Conservation (phyloP, 768 basidiomycete species). For the Hygrophoropsis aurantiaca region DNA sequence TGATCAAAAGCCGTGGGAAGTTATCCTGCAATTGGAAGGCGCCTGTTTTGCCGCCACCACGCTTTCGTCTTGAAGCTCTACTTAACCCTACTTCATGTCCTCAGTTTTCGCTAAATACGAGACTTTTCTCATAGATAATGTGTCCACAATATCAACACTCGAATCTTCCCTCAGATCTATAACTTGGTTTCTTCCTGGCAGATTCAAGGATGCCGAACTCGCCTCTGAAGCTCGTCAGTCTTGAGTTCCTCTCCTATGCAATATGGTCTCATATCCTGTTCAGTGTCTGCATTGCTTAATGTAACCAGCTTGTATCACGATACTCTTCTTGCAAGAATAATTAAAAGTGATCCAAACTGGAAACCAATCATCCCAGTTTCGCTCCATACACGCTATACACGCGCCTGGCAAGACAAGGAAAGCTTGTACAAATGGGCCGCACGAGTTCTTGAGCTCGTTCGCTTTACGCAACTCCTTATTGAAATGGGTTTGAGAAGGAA, state of each 20-base stretch:
- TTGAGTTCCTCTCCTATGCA: constrained; percentile 11
- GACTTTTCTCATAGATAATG: constrained; percentile 79
- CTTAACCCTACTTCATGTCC: constrained; percentile 43
- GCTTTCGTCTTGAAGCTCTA: too few relatives aligned
- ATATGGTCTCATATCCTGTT: constrained; percentile 5
- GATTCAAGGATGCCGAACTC: constrained; percentile 96
- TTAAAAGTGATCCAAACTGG: constrained; percentile 64
- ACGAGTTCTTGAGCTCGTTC: constrained; percentile 70
- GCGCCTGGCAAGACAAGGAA: constrained; percentile 77
- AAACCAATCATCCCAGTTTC: constrained; percentile 74
- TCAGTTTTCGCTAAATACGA: constrained; percentile 74
- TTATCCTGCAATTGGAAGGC: too few relatives aligned
- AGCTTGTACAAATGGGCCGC: constrained; percentile 76
- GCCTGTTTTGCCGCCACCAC: too few relatives aligned
- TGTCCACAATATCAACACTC: constrained; percentile 80
- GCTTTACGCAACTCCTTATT: constrained; percentile 78
- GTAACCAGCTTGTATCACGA: constrained; percentile 94
- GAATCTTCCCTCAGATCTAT: constrained; percentile 87
- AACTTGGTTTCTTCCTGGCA: constrained; percentile 94
- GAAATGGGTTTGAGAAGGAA: constrained; percentile 87
- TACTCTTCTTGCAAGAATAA: constrained; percentile 73
- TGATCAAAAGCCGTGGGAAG: too few relatives aligned
- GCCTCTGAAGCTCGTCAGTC: constrained; percentile 91
- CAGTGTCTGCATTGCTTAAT: constrained; percentile 88
- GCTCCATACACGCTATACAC: constrained; percentile 86